phyloP scores from a whole-genome alignment of 2,329 filamentous ascomycete species.

The Lecanicillium sp. region DNA sequence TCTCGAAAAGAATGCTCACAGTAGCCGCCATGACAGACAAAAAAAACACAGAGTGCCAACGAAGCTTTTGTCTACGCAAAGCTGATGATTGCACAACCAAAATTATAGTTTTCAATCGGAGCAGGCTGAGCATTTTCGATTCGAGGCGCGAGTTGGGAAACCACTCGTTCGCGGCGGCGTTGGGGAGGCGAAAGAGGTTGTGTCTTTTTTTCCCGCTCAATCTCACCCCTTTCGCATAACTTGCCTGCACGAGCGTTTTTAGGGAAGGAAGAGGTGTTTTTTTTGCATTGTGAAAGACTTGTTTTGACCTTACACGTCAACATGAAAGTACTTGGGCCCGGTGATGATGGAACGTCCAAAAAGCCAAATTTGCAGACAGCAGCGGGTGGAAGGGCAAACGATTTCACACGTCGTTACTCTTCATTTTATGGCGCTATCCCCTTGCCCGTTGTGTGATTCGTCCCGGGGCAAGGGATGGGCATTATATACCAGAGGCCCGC shows the following conservation, averaged over 20 bases:
- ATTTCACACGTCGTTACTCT: neutral
- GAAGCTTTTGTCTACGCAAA: slow-evolving; percentile 1
- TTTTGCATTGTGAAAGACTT: too few relatives aligned
- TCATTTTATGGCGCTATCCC: too few relatives aligned
- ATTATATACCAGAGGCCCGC: slow-evolving; percentile 12
- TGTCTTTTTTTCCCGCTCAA: too few relatives aligned
- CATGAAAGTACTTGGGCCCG: slow-evolving; percentile 20
- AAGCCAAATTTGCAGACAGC: slow-evolving; percentile 48
- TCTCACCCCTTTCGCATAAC: too few relatives aligned
- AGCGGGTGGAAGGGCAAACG: neutral
- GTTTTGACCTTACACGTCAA: too few relatives aligned
- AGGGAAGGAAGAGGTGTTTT: too few relatives aligned
- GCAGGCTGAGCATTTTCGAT: slow-evolving; percentile 25
- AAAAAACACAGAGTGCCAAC: slow-evolving; percentile 3
- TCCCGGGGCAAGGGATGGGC: neutral
- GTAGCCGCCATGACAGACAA: slow-evolving; percentile 30
- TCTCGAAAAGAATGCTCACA: slow-evolving; percentile 7
- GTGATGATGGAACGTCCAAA: slow-evolving; percentile 48
- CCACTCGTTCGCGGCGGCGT: too few relatives aligned
- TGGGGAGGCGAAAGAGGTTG: too few relatives aligned
- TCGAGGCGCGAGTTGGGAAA: too few relatives aligned
- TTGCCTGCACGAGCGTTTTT: too few relatives aligned
- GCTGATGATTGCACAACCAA: slow-evolving; percentile 24
- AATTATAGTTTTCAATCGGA: slow-evolving; percentile 48
- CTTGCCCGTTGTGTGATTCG: neutral